Percentiles rank a stretch among this genome's conserved stretches.
Evolutionary conservation across 441 rosid genomes (phyloP).

Genomic region (Rhodomyrtus psidioides): DNA sequence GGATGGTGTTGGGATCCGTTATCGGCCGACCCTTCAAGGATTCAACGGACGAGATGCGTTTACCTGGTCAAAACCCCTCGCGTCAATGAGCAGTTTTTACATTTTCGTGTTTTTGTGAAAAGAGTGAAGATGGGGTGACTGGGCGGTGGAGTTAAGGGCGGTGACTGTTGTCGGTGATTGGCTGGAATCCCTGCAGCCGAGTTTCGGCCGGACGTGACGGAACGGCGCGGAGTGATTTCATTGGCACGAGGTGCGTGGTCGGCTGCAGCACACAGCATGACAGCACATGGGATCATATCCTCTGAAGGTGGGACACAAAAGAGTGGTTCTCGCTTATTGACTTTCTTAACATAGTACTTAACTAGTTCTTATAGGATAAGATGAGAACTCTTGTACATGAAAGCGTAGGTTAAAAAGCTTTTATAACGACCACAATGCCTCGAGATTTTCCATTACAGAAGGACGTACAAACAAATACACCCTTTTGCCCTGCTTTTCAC

Average conservation of each 20-base stretch:
- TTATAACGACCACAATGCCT: no score
- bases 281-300: not conserved
- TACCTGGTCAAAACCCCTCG: not conserved
- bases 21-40: not conserved
- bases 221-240: not conserved
- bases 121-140: not conserved
- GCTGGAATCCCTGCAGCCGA: not conserved
- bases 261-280: no score
- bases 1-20: not conserved
- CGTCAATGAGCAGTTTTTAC: not conserved
- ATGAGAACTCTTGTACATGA: no score
- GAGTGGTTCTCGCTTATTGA: no score
- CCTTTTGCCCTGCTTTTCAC: no score
- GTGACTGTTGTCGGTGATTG: not conserved
- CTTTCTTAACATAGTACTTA: no score
- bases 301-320: not conserved
- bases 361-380: no score
- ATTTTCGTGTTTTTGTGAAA: not conserved
- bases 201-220: not conserved
- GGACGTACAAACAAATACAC: no score
- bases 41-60: not conserved
- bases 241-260: not conserved
- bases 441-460: no score
- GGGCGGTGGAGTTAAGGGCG: not conserved
- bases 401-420: no score